A percentile compares a stretch with the other conserved stretches of the same genome.
Conservation (phyloP, 306 rosid species). For the Corylus avellana region DNA sequence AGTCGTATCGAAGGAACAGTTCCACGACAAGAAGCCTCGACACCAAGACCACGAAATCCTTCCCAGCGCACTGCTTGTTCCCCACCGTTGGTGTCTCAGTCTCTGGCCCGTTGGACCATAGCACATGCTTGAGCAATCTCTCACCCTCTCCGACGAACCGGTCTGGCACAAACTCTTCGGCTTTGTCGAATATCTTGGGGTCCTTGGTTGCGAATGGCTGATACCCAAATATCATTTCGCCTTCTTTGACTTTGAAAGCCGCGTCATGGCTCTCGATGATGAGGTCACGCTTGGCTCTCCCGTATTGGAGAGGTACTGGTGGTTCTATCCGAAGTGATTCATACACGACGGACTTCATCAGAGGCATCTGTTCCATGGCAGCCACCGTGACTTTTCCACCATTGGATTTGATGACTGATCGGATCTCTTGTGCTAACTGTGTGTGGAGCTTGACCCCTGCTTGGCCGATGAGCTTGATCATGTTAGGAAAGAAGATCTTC, state of each 20-base stretch:
- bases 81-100: constrained; percentile 46
- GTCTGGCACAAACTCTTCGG: constrained; percentile 69
- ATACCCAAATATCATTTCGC: constrained; percentile 77
- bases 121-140: constrained; percentile 63
- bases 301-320: constrained; percentile 76
- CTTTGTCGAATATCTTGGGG: constrained; percentile 58
- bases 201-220: constrained; percentile 94
- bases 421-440: constrained; percentile 60
- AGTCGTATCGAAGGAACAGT: constrained; percentile 72
- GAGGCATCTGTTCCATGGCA: constrained; percentile 70
- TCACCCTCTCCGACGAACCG: constrained; percentile 88
- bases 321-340: constrained; percentile 83
- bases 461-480: constrained; percentile 60
- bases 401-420: constrained; percentile 51
- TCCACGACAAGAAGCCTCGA: constrained; percentile 73
- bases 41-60: constrained; percentile 59
- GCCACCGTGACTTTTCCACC: constrained; percentile 72
- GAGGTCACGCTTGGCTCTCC: constrained; percentile 67
- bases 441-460: constrained; percentile 68
- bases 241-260: constrained; percentile 63
- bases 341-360: constrained; percentile 83
- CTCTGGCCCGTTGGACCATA: constrained; percentile 95
- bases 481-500: constrained; percentile 61
- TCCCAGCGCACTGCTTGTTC: constrained; percentile 85
- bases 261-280: constrained; percentile 81